These are phyloP conservation scores for Adansonia rubrostipa DNA, from an alignment of 441 rosid species.

Conservation along the genomic window DNA sequence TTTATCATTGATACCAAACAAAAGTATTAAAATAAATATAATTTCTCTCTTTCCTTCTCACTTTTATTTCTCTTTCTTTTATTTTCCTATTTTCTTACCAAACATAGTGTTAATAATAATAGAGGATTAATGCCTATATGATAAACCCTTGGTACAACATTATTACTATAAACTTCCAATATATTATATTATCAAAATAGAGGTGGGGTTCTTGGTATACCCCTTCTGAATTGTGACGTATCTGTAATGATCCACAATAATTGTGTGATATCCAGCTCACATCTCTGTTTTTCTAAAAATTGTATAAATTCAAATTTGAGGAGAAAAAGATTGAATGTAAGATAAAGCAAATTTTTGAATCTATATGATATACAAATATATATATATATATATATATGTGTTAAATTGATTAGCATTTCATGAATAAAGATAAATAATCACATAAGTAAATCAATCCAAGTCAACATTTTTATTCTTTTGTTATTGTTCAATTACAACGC, in stretches of 20 bases:
- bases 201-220: slow-evolving; percentile 10
- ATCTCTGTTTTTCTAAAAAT: not conserved
- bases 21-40: no score
- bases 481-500: not conserved
- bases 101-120: no score
- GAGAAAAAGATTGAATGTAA: not conserved
- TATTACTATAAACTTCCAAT: not conserved
- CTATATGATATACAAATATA: no score
- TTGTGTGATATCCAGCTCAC: not conserved
- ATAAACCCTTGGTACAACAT: not conserved
- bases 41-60: no score
- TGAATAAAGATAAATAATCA: not conserved
- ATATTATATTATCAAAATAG: not conserved
- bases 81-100: no score
- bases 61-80: no score
- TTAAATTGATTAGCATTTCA: not conserved
- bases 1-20: no score
- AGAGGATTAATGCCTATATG: not conserved
- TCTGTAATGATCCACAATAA: not conserved
- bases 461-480: not conserved
- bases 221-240: slow-evolving; percentile 7
- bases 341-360: not conserved
- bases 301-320: no score
- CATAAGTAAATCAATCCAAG: not conserved
- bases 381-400: not conserved